Base-by-base conservation (phyloP, 2,329 filamentous ascomycete species). In the Teratosphaeria destructans region DNA sequence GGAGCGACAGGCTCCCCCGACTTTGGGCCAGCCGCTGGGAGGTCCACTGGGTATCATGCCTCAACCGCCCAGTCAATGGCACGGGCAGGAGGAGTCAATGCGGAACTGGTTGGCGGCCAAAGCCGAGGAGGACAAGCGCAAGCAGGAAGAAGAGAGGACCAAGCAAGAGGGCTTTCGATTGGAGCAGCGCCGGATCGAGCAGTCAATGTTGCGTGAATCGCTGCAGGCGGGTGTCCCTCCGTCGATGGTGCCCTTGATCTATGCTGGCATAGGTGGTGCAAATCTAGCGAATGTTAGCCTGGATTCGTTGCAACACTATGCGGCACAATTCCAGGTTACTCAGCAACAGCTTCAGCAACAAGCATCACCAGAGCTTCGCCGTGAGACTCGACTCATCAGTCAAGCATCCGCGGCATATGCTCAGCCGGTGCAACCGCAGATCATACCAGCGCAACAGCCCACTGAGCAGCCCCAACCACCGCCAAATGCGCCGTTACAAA, bases 61-160 rank as follows among this genome's bases (percentile, higher is more conserved):
- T 34, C 72, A 74, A 23, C 75, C 76, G 49, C 77, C 77, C 2
- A 67, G 69, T 56, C 76, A 78, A 70, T 80, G 77, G 77, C 77
- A 79, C 67, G 75, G 75, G 58, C 60, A 78, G 52, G 79, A 81
- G 63, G 79, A 81, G 57, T 75, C 76, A 23, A 79, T 79, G 75
- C 77, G 78, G 61, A 77, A 77, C 58, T 81, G 78, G 77, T 71
- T 81, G 26, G 70, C 72, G 11, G 77, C 78, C 23, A 81, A 79
- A 68, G 74, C 78, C 16, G 76, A 78, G 64, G 79, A 81, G 68
- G 79, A 81, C 62, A 77, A 75, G 70, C 73, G 78, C 60, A 79
- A 76, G 70, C 78, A 81, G 71, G 79, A 81, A 68, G 79, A 81
- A 66, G 78, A 81, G 64, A 78, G 74, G 70, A 81, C 79, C 55